Evolutionary conservation across 2,329 filamentous ascomycete genomes (phyloP), one percentile per base, ranked within the genome.

Genomic region (Claviceps cyperi): DNA sequence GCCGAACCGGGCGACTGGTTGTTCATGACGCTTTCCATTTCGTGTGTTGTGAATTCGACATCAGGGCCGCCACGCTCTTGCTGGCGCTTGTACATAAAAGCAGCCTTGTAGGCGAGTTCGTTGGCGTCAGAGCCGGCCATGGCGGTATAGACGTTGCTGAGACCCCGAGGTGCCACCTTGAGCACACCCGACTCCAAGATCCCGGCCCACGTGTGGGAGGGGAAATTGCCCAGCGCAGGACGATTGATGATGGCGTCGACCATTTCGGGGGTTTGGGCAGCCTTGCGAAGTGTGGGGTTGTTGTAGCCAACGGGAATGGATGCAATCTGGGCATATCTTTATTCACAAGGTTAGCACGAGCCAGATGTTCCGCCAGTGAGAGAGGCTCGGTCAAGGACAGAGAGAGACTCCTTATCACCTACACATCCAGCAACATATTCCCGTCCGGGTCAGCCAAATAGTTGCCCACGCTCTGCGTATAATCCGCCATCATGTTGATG

Each of bases 241-340:
- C 89, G 80, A 75, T 95, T 94, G 73, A 94, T 85, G 59, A 95
- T 71, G 51, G 86, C 79, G 52, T 75, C 81, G 60, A 80, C 71
- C 86, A 94, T 94, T 60, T 90, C 84, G 22, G 83, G 81, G 50
- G 83, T 84, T 54, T 77, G 76, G 24, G 86, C 85, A 36, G 82
- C 81, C 59, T 80, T 74, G 57, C 78, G 72, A 54, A 95, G 77
- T 56, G 75, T 69, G 6, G 86, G 82, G 71, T 95, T 95, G 76
- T 91, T 94, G 77, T 95, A 95, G 53, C 89, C 89, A 44, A 95
- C 75, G 3, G 89, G 86, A 59, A 95, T 95, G 41, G 87, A 94
- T 55, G 89, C 89, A 62, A 95, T 95, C 69, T 95, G 89, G 48
- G 89, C 86, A 63, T 91, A 91, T 52, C 82, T 84, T 56, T 44